These are phyloP conservation scores for Xerocomellus amylosporus DNA, from an alignment of 768 basidiomycete genomes.

Conservation along the genomic window DNA sequence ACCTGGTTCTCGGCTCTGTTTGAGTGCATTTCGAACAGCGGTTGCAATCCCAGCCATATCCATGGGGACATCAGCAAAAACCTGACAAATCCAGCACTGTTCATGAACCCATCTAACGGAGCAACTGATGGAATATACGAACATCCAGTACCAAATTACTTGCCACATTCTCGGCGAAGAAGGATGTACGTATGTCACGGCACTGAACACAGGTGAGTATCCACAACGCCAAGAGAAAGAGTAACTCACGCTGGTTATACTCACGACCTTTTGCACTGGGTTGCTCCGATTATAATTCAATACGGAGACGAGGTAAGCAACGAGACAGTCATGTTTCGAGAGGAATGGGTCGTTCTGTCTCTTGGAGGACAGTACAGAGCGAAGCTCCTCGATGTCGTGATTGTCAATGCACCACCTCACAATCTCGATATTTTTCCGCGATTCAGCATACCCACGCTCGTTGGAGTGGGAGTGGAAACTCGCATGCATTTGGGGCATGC, in stretches of 20 bases:
- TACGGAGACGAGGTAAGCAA: conserved; percentile 23
- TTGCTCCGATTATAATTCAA: conserved; percentile 14
- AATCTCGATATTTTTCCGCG: no score
- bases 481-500: conserved; percentile 13
- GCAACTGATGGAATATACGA: not conserved
- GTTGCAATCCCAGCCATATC: conserved; percentile 18
- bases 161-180: conserved; percentile 11
- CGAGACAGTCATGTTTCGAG: conserved; percentile 30
- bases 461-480: conserved; percentile 4
- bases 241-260: conserved; percentile 23
- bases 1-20: conserved; percentile 5
- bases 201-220: conserved; percentile 8
- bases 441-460: conserved; percentile 6
- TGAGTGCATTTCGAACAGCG: conserved; percentile 13
- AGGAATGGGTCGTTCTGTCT: not conserved
- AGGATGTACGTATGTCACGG: conserved; percentile 11
- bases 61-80: conserved; percentile 6
- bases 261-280: conserved; percentile 20
- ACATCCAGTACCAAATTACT: conserved; percentile 20
- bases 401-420: conserved; percentile 7
- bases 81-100: not conserved
- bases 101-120: not conserved
- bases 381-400: conserved; percentile 7
- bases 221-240: not conserved
- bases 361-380: not conserved